Conservation (phyloP, 768 basidiomycete species). For the Leccinum olivaceopallidum region DNA sequence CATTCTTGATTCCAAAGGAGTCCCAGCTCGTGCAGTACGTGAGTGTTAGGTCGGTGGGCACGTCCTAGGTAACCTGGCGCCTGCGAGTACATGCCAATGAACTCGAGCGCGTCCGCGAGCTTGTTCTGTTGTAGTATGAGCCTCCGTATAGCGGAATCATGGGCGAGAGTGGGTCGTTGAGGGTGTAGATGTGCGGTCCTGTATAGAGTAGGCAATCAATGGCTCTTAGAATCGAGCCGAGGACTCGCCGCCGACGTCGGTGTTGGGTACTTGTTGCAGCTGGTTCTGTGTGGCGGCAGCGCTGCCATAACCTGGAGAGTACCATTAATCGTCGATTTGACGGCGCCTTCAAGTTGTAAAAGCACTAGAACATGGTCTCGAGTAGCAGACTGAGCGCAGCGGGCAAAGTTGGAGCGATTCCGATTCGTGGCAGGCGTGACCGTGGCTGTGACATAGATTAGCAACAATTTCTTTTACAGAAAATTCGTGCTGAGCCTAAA, state of each 20-base stretch:
- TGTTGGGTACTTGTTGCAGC: neutral
- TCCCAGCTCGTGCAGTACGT: neutral
- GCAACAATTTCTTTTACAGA: no score
- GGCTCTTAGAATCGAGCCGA: neutral
- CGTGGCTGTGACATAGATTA: no score
- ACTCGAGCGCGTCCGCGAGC: neutral
- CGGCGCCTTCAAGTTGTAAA: no score
- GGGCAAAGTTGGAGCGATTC: no score
- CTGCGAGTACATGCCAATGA: neutral
- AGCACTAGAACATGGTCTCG: no score
- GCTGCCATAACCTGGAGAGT: no score
- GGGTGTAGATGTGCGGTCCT: neutral
- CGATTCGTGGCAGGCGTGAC: no score
- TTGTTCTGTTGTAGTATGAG: neutral
- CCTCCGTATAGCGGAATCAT: neutral
- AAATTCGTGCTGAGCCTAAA: no score
- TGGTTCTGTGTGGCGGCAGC: neutral
- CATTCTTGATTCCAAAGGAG: neutral
- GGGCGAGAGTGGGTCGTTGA: neutral
- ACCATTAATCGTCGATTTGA: no score
- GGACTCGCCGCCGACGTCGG: neutral
- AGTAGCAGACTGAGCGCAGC: no score
- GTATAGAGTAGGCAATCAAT: neutral
- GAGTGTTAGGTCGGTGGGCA: neutral
- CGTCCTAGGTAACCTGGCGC: neutral